Base-by-base conservation (phyloP, 805 yeast genomes). In the Candida odintsovae region DNA sequence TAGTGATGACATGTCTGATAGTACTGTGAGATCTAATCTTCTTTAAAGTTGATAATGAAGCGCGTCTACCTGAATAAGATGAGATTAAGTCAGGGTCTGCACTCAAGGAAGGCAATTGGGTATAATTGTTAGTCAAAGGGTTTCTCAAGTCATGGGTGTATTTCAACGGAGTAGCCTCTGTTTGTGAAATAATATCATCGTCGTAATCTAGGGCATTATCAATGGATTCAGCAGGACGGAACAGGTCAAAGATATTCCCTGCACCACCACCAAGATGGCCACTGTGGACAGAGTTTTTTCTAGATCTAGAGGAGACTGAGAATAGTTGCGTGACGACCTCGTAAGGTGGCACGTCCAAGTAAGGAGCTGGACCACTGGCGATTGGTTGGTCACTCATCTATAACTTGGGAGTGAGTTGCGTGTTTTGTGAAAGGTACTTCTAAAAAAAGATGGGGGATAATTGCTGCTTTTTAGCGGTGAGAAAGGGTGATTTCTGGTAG, bases 221-320 rank as follows among this genome's bases (percentile, higher is more conserved):
- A 7, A 36, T 19, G 25, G n/a, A 20, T 20, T 50, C 52, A 22
- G 47, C 45, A n/a, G 58, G 48, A 9, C 51, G 47, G 46, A 59
- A 57, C 38, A 59, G 47, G 45, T 59, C 64, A 16, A 59, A 37
- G 33, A 59, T 56, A 29, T 56, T 55, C 22, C 57, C 62, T 8
- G 51, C 52, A 16, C 50, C 53, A 21, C 38, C 41, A 29, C 45
- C 46, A 16, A 45, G 26, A 33, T 47, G 48, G 15, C 45, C 40
- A 22, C 54, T 51, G 29, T 47, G 38, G 7, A 56, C 44, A 1
- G 64, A 58, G 31, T 45, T 50, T 20, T 59, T 49, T 48, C 62
- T 53, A 9, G 52, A 37, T 45, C 62, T 52, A 7, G 52, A 37
- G 6, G 50, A 50, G 10, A 38, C 45, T 33, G 50, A 37, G 28